Evolutionary conservation across 306 rosid genomes (phyloP), one percentile per base, ranked within the genome.

Genomic region (Pterocarpus macrocarpus): DNA sequence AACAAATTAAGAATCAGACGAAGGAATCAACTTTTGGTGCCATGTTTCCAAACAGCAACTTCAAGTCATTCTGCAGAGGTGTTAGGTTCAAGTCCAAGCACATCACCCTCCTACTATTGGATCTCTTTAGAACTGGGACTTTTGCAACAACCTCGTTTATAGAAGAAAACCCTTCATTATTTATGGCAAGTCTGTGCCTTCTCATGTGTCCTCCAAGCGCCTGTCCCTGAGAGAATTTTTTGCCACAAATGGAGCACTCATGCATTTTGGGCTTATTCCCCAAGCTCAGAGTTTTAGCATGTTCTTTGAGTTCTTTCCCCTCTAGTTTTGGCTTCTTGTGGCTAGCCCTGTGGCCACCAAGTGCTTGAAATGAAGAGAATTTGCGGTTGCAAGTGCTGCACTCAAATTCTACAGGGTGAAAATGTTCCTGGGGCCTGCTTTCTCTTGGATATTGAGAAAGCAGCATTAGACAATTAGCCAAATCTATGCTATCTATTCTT

Each of bases 51-150:
- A 93, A 91, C 63, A 91, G 58, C 1, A 90, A 15, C 84, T 85
- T 91, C 83, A 91, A 67, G 77, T 93, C 97, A 74, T 93, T 91
- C 89, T 93, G 93, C 68, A 93, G 75, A 14, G 94, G 97, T 7
- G 94, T 93, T 71, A 93, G 78, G 83, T 93, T 90, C 75, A 93
- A 86, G 57, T 93, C 97, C 91, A 93, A 77, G 75, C 80, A 81
- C 71, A 76, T 22, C 11, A 85, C 68, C 81, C 85, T 86, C 39
- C 1, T 73, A 47, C 84, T 85, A 64, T 33, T 69, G 0, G 88
- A 88, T 55, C 92, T 87, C 72, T 58, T 85, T 13, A 88, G 64
- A 76, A 87, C 83, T 0, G 93, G 90, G 47, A 62, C 57, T 50
- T 76, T 81, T 5, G 52, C 66, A 4, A 63, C 52, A 3, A 85